Conservation (phyloP, 2,329 filamentous ascomycete genomes). For the Calonectria leucothoes region DNA sequence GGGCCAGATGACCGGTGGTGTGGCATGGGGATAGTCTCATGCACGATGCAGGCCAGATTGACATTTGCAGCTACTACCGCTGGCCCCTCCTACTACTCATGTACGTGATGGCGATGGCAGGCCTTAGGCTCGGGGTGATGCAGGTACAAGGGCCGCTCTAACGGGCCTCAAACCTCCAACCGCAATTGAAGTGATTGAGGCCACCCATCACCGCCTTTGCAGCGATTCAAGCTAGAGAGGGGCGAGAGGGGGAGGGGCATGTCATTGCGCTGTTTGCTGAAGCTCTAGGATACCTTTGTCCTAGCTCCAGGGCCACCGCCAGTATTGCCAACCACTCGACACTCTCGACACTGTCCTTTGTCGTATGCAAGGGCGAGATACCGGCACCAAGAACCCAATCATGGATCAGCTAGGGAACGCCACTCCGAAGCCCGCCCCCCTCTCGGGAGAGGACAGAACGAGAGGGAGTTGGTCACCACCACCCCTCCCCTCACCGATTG, state of each 20-base stretch:
- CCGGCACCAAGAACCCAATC: not conserved
- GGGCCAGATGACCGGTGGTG: not conserved
- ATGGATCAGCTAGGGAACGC: not conserved
- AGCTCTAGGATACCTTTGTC: not conserved
- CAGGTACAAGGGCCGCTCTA: conserved; percentile 13
- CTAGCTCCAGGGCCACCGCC: not conserved
- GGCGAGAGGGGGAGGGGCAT: not conserved
- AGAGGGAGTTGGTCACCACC: not conserved
- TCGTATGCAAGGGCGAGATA: not conserved
- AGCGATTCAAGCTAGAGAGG: not conserved
- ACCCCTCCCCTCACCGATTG: conserved; percentile 11
- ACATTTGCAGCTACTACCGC: conserved; percentile 1
- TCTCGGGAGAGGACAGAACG: not conserved
- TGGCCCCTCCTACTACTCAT: conserved; percentile 7
- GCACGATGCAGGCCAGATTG: conserved; percentile 27
- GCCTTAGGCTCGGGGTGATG: not conserved
- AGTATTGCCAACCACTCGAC: not conserved
- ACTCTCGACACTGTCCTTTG: not conserved
- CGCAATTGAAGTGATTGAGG: not conserved
- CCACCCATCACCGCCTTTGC: conserved; percentile 1
- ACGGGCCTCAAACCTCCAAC: not conserved
- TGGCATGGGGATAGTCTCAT: conserved; percentile 25
- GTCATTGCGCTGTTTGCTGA: not conserved
- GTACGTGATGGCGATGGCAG: conserved; percentile 10
- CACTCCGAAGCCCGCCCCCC: not conserved